Percentiles rank a stretch among this genome's conserved stretches.
Evolutionary conservation across 1,139 yeast species (phyloP).

Genomic region (Pichia inconspicua): DNA sequence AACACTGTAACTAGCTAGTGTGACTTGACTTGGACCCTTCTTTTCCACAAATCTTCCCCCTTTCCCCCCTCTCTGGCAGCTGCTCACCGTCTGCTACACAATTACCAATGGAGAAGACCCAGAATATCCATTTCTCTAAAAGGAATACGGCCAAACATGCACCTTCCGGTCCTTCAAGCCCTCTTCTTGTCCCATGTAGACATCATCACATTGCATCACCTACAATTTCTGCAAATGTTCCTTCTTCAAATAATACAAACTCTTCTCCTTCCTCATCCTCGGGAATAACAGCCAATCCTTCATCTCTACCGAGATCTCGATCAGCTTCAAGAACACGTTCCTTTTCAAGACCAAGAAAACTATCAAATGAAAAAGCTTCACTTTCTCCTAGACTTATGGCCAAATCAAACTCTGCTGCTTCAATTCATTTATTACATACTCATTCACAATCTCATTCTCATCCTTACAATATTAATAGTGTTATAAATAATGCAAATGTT

Average conservation of each 20-base stretch:
- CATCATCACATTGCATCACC: background rate
- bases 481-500: background rate
- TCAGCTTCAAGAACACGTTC: background rate
- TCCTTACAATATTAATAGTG: conserved; percentile 4
- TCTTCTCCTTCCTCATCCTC: background rate
- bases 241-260: background rate
- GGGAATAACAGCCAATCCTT: background rate
- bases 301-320: background rate
- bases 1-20: too few species aligned
- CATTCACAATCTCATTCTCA: background rate
- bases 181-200: background rate
- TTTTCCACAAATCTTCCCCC: too few species aligned
- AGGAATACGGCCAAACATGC: background rate
- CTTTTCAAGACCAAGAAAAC: background rate
- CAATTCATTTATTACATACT: background rate
- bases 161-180: background rate
- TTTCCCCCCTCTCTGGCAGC: too few species aligned
- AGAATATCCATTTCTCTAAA: background rate
- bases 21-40: too few species aligned
- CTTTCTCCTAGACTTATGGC: background rate
- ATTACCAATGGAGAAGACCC: background rate
- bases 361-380: background rate
- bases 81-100: too few species aligned
- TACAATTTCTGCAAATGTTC: background rate
- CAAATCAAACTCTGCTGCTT: background rate